phyloP scores from a whole-genome alignment of 352 stramenopile species.

The Thalassiosira livingstoniorum region DNA sequence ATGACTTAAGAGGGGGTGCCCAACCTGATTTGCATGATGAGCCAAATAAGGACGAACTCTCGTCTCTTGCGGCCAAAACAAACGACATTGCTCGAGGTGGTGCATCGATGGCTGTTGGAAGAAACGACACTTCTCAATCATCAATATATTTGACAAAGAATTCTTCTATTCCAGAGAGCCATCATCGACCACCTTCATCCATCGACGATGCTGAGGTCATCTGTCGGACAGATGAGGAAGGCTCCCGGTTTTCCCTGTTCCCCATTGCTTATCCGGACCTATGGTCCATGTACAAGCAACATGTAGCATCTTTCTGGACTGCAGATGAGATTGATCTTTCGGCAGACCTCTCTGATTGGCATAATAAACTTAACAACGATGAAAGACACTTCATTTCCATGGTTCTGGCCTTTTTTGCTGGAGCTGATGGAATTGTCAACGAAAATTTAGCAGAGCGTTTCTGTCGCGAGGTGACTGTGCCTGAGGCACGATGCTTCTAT shows the following conservation, averaged over 20 bases:
- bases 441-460: slow-evolving; percentile 87
- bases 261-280: slow-evolving; percentile 85
- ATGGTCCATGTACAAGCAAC: slow-evolving; percentile 88
- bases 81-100: slow-evolving; percentile 32
- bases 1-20: slow-evolving; percentile 29
- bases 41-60: neutral
- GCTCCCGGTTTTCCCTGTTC: slow-evolving; percentile 82
- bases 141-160: neutral
- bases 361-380: slow-evolving; percentile 70
- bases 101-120: slow-evolving; percentile 1
- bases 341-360: slow-evolving; percentile 80
- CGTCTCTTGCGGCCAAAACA: neutral
- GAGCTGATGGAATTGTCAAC: slow-evolving; percentile 85
- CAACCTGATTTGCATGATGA: slow-evolving; percentile 26
- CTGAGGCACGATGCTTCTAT: slow-evolving; percentile 87
- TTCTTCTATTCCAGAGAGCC: neutral
- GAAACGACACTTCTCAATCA: neutral
- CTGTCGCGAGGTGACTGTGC: slow-evolving; percentile 79
- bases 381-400: slow-evolving; percentile 85
- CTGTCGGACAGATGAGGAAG: slow-evolving; percentile 74
- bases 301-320: slow-evolving; percentile 88
- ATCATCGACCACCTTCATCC: neutral
- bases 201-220: slow-evolving; percentile 56
- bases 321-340: slow-evolving; percentile 87
- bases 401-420: slow-evolving; percentile 87